Evolutionary conservation across 2,329 filamentous ascomycete genomes (phyloP).

Genomic region (Orbilia blumenaviensis): DNA sequence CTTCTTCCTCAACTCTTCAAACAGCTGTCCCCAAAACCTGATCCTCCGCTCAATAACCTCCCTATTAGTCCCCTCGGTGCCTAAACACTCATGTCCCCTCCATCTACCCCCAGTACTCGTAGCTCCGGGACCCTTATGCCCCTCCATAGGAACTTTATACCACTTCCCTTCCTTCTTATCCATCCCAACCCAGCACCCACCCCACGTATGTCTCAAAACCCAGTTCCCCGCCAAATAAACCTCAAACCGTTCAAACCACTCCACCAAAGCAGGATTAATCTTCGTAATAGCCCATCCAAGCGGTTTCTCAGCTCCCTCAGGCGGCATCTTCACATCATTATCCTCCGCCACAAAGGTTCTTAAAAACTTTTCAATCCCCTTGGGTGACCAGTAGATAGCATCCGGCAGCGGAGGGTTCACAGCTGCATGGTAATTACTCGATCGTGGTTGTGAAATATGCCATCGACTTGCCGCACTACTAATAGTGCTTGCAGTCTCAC

Average conservation of each 20-base stretch:
- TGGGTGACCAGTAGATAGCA: too few relatives aligned
- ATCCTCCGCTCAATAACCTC: background rate
- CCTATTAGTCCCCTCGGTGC: background rate
- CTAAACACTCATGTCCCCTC: background rate
- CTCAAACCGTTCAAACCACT: background rate
- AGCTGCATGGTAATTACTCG: too few relatives aligned
- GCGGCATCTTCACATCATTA: background rate
- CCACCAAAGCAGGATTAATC: background rate
- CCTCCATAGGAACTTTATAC: constrained; percentile 1
- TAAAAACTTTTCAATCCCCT: background rate
- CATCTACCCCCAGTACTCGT: background rate
- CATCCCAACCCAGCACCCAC: background rate
- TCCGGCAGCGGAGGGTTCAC: too few relatives aligned
- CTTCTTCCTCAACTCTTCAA: background rate
- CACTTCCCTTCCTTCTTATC: constrained; percentile 1
- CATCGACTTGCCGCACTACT: too few relatives aligned
- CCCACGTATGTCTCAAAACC: background rate
- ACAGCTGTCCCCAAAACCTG: constrained; percentile 16
- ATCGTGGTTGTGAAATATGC: too few relatives aligned
- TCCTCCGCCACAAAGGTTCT: background rate
- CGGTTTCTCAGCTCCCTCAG: background rate
- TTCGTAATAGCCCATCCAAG: background rate
- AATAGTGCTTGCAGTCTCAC: too few relatives aligned
- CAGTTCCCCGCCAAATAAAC: background rate
- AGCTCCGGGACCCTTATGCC: background rate